Percentiles rank a stretch among this genome's conserved stretches.
These are phyloP conservation scores for Fusarium sp. DNA, from an alignment of 2,329 filamentous ascomycete species.

Conservation along the genomic window DNA sequence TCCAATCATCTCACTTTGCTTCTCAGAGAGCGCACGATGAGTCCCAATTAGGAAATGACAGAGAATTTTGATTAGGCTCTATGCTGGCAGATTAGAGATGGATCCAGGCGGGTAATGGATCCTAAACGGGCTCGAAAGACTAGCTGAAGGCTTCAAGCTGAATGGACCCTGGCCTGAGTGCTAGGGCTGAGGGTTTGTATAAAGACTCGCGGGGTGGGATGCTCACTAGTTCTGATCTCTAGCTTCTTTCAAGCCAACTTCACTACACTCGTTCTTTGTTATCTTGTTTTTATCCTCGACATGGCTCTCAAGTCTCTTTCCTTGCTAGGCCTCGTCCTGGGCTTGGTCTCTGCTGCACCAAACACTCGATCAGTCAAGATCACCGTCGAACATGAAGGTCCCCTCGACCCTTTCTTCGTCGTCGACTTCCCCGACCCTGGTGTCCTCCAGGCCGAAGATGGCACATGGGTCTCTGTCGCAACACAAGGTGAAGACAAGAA, in stretches of 20 bases:
- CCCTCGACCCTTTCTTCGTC: neutral
- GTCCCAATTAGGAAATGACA: neutral
- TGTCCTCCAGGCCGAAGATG: conserved; percentile 7
- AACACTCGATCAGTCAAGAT: conserved; percentile 4
- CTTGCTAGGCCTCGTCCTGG: neutral
- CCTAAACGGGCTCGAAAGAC: neutral
- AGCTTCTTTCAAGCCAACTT: neutral
- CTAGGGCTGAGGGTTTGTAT: neutral
- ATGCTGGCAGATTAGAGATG: neutral
- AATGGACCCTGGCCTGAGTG: neutral
- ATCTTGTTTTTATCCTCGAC: neutral
- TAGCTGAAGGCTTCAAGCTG: neutral
- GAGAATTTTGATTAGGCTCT: neutral
- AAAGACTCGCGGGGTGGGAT: neutral
- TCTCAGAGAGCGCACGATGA: neutral
- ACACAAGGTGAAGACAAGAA: conserved; percentile 3
- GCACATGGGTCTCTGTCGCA: conserved; percentile 18
- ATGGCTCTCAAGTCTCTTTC: neutral
- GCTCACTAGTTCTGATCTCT: neutral
- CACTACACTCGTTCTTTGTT: neutral
- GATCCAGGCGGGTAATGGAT: neutral
- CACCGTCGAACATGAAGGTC: conserved; percentile 3
- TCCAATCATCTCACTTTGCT: neutral
- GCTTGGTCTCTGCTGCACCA: neutral
- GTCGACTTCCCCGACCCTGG: conserved; percentile 19